These are phyloP conservation scores for Cynanchum wilfordii DNA, from an alignment of 257 asterid genomes.

Conservation along the genomic window DNA sequence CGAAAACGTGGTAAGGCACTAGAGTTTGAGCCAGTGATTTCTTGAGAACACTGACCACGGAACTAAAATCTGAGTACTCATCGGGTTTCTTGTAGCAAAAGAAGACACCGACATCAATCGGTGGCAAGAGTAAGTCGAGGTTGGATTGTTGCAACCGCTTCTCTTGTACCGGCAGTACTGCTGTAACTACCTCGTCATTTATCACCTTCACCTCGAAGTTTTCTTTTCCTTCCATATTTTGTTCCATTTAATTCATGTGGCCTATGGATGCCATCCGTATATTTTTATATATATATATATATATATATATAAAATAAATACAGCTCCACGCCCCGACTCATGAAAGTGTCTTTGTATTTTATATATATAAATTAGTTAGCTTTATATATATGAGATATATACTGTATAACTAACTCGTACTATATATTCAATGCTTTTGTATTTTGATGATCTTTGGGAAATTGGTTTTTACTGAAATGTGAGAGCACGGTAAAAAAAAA, in stretches of 20 bases:
- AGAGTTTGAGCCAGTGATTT: conserved; percentile 45
- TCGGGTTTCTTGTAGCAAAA: conserved; percentile 35
- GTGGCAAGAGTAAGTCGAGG: conserved; percentile 66
- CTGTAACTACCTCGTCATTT: conserved; percentile 42
- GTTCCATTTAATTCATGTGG: not conserved
- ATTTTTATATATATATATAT: no score
- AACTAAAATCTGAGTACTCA: not conserved
- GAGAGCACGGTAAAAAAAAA: no score
- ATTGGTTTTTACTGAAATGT: no score
- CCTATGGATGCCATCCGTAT: not conserved
- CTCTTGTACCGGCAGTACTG: conserved; percentile 46
- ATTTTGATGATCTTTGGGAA: no score
- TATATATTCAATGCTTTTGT: no score
- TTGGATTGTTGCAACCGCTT: conserved; percentile 58
- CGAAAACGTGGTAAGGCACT: conserved; percentile 39
- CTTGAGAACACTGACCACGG: conserved; percentile 31
- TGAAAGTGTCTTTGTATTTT: no score
- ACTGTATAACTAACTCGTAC: no score
- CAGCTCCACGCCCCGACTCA: no score
- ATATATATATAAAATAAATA: no score
- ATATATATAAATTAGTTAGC: no score
- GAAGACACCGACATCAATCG: conserved; percentile 46
- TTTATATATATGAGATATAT: no score
- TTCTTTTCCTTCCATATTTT: conserved; percentile 7
- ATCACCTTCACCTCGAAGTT: conserved; percentile 33